Evolutionary conservation across 2,329 filamentous ascomycete species (phyloP).

Genomic region (Neurospora crassa): DNA sequence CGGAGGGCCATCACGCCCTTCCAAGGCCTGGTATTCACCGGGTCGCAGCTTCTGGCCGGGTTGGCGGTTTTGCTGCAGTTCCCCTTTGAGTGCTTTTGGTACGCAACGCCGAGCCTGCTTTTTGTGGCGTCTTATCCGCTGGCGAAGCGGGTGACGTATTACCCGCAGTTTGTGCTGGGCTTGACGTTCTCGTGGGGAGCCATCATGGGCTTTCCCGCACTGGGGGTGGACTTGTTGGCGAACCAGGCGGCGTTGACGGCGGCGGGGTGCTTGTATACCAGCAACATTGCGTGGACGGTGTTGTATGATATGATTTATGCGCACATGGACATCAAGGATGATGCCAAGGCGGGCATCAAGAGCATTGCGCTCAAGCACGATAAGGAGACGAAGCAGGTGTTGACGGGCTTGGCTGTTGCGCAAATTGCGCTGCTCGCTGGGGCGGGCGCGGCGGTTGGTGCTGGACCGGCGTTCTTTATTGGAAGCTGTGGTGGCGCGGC

Average conservation of each 20-base stretch:
- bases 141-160: constrained; percentile 78
- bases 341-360: constrained; percentile 79
- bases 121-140: constrained; percentile 71
- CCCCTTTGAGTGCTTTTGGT: constrained; percentile 62
- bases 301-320: constrained; percentile 92
- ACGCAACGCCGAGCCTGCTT: constrained; percentile 64
- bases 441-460: constrained; percentile 58
- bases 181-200: constrained; percentile 85
- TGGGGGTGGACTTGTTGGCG: constrained; percentile 65
- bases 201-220: constrained; percentile 76
- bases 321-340: constrained; percentile 83
- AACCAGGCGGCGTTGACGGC: constrained; percentile 53
- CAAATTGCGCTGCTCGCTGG: constrained; percentile 63
- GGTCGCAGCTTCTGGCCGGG: constrained; percentile 62
- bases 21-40: constrained; percentile 64
- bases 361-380: constrained; percentile 76
- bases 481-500: constrained; percentile 58
- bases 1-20: constrained; percentile 65
- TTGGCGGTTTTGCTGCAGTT: constrained; percentile 69
- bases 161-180: constrained; percentile 75
- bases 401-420: constrained; percentile 57
- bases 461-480: constrained; percentile 58
- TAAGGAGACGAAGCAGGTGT: constrained; percentile 63
- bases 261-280: constrained; percentile 62
- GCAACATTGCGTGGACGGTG: constrained; percentile 78